phyloP scores from a whole-genome alignment of 352 stramenopile species.

The Phytophthora gonapodyides region DNA sequence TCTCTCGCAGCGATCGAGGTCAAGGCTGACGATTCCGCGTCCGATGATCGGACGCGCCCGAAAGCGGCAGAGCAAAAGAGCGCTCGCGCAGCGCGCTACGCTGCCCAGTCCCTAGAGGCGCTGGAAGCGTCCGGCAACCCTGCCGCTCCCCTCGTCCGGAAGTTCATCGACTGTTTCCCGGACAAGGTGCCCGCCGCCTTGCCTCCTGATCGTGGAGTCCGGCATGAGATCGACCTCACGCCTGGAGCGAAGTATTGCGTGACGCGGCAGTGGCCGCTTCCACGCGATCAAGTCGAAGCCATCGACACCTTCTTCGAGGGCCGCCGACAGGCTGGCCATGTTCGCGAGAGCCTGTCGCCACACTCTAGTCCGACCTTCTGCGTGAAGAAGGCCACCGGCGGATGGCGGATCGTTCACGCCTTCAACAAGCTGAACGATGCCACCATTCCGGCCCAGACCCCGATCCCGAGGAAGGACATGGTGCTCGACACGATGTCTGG shows the following conservation, averaged over 20 bases:
- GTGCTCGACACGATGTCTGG: conserved; percentile 30
- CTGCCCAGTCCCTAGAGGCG: conserved; percentile 15
- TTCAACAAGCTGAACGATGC: conserved; percentile 43
- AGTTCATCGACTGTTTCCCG: conserved; percentile 28
- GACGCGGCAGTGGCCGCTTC: conserved; percentile 34
- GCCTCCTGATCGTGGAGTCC: conserved; percentile 15
- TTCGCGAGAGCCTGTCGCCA: conserved; percentile 23
- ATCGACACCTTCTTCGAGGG: conserved; percentile 31
- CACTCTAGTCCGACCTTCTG: conserved; percentile 34
- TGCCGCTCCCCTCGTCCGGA: conserved; percentile 7
- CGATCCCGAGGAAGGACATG: conserved; percentile 36
- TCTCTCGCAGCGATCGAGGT: conserved; percentile 5
- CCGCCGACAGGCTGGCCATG: conserved; percentile 6
- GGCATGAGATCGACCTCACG: conserved; percentile 37
- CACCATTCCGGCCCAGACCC: conserved; percentile 36
- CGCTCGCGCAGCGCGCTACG: conserved; percentile 20
- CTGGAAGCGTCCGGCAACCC: conserved; percentile 10
- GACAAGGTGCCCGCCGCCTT: conserved; percentile 28
- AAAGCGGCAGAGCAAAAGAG: conserved; percentile 14
- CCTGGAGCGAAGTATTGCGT: conserved; percentile 36
- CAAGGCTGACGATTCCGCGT: neutral
- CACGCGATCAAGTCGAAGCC: conserved; percentile 25
- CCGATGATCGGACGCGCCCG: conserved; percentile 9
- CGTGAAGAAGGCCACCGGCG: conserved; percentile 27
- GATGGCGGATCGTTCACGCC: conserved; percentile 39